Percentiles rank a stretch among this genome's conserved stretches.
Evolutionary conservation across 768 basidiomycete species (phyloP).

Genomic region (Chlorophyllum brunneum): DNA sequence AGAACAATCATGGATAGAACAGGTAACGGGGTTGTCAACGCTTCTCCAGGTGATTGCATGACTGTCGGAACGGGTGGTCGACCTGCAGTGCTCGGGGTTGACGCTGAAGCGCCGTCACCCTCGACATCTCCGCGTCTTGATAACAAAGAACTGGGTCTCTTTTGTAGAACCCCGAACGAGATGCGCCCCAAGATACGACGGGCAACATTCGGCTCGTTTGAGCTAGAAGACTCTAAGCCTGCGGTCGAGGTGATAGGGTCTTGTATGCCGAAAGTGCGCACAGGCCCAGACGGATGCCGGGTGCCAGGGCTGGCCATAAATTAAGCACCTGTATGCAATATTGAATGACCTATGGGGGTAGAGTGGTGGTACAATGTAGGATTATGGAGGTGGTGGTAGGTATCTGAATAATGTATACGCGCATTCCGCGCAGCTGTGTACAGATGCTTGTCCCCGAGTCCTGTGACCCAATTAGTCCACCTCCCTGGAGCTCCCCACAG

Average conservation of each 20-base stretch:
- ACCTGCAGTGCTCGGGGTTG: constrained; percentile 34
- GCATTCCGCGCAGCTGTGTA: too few relatives aligned
- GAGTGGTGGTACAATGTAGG: background rate
- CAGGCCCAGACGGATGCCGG: constrained; percentile 10
- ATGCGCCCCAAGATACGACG: constrained; percentile 13
- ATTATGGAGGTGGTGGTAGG: background rate
- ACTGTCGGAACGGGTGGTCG: constrained; percentile 74
- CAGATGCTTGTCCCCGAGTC: too few relatives aligned
- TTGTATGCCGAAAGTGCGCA: constrained; percentile 17
- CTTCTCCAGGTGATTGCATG: constrained; percentile 55
- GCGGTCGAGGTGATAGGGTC: constrained; percentile 8
- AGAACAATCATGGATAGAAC: constrained; percentile 86
- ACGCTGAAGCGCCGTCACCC: constrained; percentile 6
- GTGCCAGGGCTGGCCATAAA: constrained; percentile 9
- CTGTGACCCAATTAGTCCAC: too few relatives aligned
- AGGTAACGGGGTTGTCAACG: constrained; percentile 78
- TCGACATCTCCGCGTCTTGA: constrained; percentile 11
- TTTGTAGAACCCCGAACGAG: constrained; percentile 15
- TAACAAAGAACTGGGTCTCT: constrained; percentile 4
- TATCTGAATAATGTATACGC: constrained; percentile 3
- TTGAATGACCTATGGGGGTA: background rate
- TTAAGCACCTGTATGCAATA: background rate
- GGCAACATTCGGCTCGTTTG: constrained; percentile 9
- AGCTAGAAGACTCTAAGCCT: constrained; percentile 2
- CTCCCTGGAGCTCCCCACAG: too few relatives aligned